Percentiles rank a stretch among this genome's conserved stretches.
phyloP scores from a whole-genome alignment of 1,284 basidiomycete genomes.

The Pisolithus thermaeus region DNA sequence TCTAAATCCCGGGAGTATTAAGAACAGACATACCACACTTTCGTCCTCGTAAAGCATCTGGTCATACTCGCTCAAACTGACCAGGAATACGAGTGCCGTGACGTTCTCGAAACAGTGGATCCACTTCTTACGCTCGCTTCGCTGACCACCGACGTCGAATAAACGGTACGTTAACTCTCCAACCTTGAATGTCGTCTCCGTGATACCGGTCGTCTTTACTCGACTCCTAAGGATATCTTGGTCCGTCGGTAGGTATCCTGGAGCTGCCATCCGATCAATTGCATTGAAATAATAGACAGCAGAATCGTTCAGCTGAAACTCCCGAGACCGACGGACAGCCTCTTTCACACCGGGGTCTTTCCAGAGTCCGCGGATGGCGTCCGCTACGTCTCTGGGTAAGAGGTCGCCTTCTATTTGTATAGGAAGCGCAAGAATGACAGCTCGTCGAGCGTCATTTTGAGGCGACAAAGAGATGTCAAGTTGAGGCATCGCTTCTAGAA shows the following conservation, averaged over 20 bases:
- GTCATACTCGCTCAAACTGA: conserved; percentile 91
- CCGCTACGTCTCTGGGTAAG: conserved; percentile 73
- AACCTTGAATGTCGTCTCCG: conserved; percentile 91
- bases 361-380: conserved; percentile 86
- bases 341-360: conserved; percentile 80
- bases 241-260: conserved; percentile 82
- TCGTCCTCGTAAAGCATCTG: conserved; percentile 93
- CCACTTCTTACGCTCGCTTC: conserved; percentile 94
- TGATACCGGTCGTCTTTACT: conserved; percentile 97
- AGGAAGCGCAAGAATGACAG: conserved; percentile 77
- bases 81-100: conserved; percentile 91
- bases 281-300: conserved; percentile 95
- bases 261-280: conserved; percentile 77
- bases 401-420: conserved; percentile 80
- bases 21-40: conserved; percentile 64
- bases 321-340: conserved; percentile 80
- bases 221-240: conserved; percentile 93
- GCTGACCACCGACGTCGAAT: conserved; percentile 94
- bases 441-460: conserved; percentile 69
- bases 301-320: conserved; percentile 96
- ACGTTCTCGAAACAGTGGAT: conserved; percentile 97
- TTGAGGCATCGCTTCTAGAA: conserved; percentile 85
- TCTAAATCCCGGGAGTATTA: conserved; percentile 1
- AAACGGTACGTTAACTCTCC: conserved; percentile 89
- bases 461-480: conserved; percentile 56